Evolutionary conservation across 768 basidiomycete genomes (phyloP).

Genomic region (Strobilomyces echinocephalus): DNA sequence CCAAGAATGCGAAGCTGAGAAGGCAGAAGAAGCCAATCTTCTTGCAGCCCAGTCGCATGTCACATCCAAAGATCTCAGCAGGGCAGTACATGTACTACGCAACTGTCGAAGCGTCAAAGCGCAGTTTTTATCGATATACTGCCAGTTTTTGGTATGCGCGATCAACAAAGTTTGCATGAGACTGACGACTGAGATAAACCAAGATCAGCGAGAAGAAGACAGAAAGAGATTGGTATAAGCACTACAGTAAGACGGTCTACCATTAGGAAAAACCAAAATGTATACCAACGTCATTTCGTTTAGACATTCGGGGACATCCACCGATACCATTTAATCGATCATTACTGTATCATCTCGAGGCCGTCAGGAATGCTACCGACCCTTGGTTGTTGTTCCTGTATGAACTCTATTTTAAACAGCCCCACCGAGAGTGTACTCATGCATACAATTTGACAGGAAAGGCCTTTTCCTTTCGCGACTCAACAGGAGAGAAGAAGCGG

Average conservation of each 20-base stretch:
- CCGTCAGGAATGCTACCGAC: slow-evolving; percentile 57
- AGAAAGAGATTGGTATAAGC: slow-evolving; percentile 79
- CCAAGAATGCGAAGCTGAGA: slow-evolving; percentile 37
- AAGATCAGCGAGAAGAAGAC: slow-evolving; percentile 83
- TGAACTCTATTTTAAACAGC: neutral
- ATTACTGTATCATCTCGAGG: slow-evolving; percentile 53
- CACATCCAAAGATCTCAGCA: slow-evolving; percentile 71
- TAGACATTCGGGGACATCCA: slow-evolving; percentile 69
- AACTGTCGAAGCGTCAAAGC: slow-evolving; percentile 68
- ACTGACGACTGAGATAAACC: slow-evolving; percentile 1
- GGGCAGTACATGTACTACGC: slow-evolving; percentile 62
- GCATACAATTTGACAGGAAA: slow-evolving; percentile 47
- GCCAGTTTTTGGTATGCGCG: slow-evolving; percentile 75
- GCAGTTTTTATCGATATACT: slow-evolving; percentile 73
- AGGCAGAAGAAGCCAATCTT: slow-evolving; percentile 67
- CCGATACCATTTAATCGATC: slow-evolving; percentile 59
- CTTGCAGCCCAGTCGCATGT: slow-evolving; percentile 68
- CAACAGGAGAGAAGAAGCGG: slow-evolving; percentile 77
- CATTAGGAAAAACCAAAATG: neutral
- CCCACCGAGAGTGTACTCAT: neutral
- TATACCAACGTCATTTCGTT: slow-evolving; percentile 3
- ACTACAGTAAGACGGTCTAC: slow-evolving; percentile 53
- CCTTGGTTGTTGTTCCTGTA: slow-evolving; percentile 85
- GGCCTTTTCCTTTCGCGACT: slow-evolving; percentile 78
- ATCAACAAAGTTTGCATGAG: neutral